These are phyloP conservation scores for Laguncularia racemosa DNA, from an alignment of 345 rosid species.

Conservation along the genomic window DNA sequence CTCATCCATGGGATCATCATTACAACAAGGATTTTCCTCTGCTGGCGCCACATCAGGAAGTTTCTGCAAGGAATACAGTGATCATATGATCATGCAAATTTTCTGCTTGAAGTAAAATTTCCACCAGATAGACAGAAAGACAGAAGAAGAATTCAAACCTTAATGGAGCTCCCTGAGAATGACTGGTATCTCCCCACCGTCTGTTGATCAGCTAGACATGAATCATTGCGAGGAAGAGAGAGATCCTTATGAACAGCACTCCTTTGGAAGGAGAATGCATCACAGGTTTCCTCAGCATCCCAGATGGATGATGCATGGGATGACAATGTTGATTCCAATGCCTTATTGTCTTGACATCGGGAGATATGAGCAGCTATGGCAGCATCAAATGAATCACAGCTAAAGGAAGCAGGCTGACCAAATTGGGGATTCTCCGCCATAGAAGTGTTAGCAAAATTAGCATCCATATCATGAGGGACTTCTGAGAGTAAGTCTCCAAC, in stretches of 20 bases:
- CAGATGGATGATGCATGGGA: slow-evolving; percentile 63
- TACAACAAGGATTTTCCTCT: slow-evolving; percentile 21
- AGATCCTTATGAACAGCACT: slow-evolving; percentile 26
- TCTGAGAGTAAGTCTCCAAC: slow-evolving; percentile 87
- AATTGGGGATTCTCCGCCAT: slow-evolving; percentile 34
- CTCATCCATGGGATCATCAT: slow-evolving; percentile 39
- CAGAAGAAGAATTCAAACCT: too few relatives aligned
- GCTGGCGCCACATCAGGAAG: slow-evolving; percentile 21
- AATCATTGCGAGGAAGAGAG: slow-evolving; percentile 21
- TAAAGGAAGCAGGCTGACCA: slow-evolving; percentile 56
- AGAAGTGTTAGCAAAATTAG: slow-evolving; percentile 29
- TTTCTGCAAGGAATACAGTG: slow-evolving; percentile 29
- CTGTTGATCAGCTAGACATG: slow-evolving; percentile 22
- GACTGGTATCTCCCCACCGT: slow-evolving; percentile 12
- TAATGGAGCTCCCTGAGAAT: too few relatives aligned
- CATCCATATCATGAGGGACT: slow-evolving; percentile 41
- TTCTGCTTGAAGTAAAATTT: too few relatives aligned
- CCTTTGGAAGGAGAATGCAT: slow-evolving; percentile 81
- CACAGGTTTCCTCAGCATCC: slow-evolving; percentile 98
- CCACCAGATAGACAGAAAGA: too few relatives aligned
- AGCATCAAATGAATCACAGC: slow-evolving; percentile 97
- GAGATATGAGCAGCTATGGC: slow-evolving; percentile 95
- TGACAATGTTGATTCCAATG: slow-evolving; percentile 22
- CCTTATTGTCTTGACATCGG: slow-evolving; percentile 61
- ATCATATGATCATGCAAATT: too few relatives aligned